phyloP scores from a whole-genome alignment of 164 flowering plant genomes.

The Houttuynia cordata region DNA sequence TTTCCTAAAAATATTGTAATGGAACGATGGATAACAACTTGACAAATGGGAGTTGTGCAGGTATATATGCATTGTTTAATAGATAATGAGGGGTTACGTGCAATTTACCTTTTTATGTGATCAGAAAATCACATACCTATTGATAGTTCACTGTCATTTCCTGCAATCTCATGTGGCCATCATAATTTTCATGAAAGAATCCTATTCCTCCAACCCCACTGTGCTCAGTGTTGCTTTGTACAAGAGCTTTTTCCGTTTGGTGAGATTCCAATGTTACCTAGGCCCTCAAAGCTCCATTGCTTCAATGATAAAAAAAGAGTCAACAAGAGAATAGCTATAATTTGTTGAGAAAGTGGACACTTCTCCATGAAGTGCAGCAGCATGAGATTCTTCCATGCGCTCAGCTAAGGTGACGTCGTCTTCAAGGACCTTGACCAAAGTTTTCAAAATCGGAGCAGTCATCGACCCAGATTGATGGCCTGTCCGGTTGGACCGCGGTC shows the following conservation, averaged over 20 bases:
- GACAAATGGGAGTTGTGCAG: too few species aligned
- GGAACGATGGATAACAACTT: too few species aligned
- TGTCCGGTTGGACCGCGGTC: too few species aligned
- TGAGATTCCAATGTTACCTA: conserved; percentile 24
- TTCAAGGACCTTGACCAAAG: conserved; percentile 58
- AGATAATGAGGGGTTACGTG: too few species aligned
- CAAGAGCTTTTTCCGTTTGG: too few species aligned
- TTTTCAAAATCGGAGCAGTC: too few species aligned
- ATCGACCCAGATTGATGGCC: too few species aligned
- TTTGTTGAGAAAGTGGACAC: conserved; percentile 42
- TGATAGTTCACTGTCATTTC: background rate
- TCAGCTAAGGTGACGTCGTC: conserved; percentile 27
- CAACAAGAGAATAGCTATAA: conserved; percentile 38
- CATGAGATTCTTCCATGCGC: conserved; percentile 31
- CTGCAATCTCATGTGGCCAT: background rate
- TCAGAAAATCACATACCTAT: too few species aligned
- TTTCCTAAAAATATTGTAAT: too few species aligned
- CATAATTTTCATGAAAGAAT: background rate
- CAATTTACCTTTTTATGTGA: too few species aligned
- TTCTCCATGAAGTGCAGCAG: conserved; percentile 21
- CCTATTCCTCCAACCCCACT: background rate
- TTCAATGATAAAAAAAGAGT: conserved; percentile 68
- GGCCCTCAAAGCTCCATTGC: conserved; percentile 98
- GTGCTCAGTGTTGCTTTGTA: too few species aligned
- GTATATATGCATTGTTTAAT: too few species aligned